Percentiles rank a stretch among this genome's conserved stretches.
Conservation (phyloP, 495 filamentous ascomycete species). For the Neurospora terricola region DNA sequence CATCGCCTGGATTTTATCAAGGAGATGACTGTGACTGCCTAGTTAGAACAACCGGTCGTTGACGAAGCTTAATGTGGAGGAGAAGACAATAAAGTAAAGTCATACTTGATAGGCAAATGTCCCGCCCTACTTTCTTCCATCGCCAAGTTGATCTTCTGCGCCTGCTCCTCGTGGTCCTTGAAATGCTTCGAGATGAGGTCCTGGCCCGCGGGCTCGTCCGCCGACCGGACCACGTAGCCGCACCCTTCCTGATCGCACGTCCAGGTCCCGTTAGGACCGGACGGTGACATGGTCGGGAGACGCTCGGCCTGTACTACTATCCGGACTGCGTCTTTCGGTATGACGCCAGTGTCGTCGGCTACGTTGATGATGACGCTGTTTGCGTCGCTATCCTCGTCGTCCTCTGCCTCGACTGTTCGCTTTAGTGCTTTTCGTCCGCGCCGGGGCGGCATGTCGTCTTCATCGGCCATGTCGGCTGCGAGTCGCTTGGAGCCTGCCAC, state of each 20-base stretch:
- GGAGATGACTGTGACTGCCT: slow-evolving; percentile 25
- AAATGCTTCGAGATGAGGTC: slow-evolving; percentile 55
- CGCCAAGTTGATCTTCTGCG: slow-evolving; percentile 43
- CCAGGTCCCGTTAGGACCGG: slow-evolving; percentile 57
- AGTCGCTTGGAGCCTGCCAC: slow-evolving; percentile 22
- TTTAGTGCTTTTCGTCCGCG: slow-evolving; percentile 15
- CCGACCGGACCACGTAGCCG: slow-evolving; percentile 48
- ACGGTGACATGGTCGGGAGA: slow-evolving; percentile 33
- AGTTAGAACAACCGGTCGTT: background rate
- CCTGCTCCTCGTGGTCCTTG: slow-evolving; percentile 51
- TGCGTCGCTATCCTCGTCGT: slow-evolving; percentile 25
- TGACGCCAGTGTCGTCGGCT: background rate
- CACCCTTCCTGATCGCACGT: slow-evolving; percentile 61
- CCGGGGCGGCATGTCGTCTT: slow-evolving; percentile 5
- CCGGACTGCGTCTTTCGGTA: slow-evolving; percentile 17
- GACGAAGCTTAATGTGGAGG: background rate
- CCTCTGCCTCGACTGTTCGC: slow-evolving; percentile 23
- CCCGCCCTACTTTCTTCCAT: slow-evolving; percentile 42
- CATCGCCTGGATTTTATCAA: slow-evolving; percentile 33
- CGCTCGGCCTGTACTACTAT: slow-evolving; percentile 34
- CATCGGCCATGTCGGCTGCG: slow-evolving; percentile 24
- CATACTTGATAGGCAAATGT: slow-evolving; percentile 52
- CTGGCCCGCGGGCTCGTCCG: slow-evolving; percentile 46
- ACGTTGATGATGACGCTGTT: slow-evolving; percentile 18
- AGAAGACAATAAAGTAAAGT: slow-evolving; percentile 1